Evolutionary conservation across 2,329 filamentous ascomycete genomes (phyloP).

Genomic region (Dothistroma septosporum): DNA sequence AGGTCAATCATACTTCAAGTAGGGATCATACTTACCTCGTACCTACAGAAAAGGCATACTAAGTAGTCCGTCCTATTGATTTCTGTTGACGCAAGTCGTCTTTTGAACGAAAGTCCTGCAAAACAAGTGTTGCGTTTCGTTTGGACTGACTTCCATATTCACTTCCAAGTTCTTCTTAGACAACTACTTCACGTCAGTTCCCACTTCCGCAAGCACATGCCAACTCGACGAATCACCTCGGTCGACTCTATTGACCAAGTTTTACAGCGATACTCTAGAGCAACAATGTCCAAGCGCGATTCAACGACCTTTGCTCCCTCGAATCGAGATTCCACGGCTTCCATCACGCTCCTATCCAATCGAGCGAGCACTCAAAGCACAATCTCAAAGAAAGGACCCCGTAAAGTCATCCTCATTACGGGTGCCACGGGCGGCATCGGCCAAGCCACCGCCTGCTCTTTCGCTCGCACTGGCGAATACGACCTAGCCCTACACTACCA

Average conservation of each 20-base stretch:
- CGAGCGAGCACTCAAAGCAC: slow-evolving; percentile 1
- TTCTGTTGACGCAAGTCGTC: background rate
- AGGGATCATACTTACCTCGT: too few species aligned
- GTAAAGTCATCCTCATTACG: slow-evolving; percentile 38
- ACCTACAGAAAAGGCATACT: too few species aligned
- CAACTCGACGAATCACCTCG: background rate
- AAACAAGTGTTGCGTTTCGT: background rate
- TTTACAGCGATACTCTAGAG: background rate
- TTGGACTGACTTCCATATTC: background rate
- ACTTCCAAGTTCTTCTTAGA: background rate
- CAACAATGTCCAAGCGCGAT: background rate
- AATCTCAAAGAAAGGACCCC: slow-evolving; percentile 6
- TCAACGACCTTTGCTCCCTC: background rate
- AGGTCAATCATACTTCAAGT: background rate
- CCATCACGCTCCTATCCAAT: background rate
- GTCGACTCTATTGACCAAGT: background rate
- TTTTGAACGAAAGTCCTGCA: background rate
- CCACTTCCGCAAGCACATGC: background rate
- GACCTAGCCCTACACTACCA: slow-evolving; percentile 45
- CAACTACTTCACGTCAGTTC: background rate
- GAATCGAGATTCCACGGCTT: slow-evolving; percentile 4
- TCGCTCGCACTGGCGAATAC: slow-evolving; percentile 40
- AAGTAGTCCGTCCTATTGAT: background rate
- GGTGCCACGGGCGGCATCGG: slow-evolving; percentile 44
- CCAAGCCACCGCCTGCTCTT: slow-evolving; percentile 38